These are phyloP conservation scores for Ustilago trichophora DNA, from an alignment of 1,284 basidiomycete genomes.

Conservation along the genomic window DNA sequence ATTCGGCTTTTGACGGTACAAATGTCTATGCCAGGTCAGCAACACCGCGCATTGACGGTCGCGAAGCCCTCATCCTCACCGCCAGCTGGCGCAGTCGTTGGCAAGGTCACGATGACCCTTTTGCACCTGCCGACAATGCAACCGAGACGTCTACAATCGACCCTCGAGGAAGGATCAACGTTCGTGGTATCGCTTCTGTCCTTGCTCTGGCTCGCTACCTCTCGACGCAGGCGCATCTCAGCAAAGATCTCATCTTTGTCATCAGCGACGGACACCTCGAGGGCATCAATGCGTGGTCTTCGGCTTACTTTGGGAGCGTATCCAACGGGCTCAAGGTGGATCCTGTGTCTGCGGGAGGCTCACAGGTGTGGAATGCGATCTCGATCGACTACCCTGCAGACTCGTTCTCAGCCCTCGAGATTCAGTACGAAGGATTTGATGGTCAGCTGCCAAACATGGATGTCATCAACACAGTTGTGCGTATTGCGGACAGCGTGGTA, in stretches of 20 bases:
- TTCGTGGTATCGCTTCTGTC: constrained; percentile 84
- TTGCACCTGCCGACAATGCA: constrained; percentile 12
- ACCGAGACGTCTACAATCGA: constrained; percentile 8
- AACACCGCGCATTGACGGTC: constrained; percentile 85
- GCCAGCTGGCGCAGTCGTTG: constrained; percentile 68
- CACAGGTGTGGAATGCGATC: constrained; percentile 81
- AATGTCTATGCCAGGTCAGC: constrained; percentile 85
- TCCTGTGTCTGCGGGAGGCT: constrained; percentile 68
- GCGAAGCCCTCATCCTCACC: constrained; percentile 74
- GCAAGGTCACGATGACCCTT: constrained; percentile 34
- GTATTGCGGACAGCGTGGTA: constrained; percentile 77
- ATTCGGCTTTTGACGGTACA: constrained; percentile 69
- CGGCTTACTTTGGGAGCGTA: constrained; percentile 77
- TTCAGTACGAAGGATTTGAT: constrained; percentile 94
- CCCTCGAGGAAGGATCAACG: constrained; percentile 73
- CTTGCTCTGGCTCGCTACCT: constrained; percentile 84
- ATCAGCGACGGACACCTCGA: constrained; percentile 87
- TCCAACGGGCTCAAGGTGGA: constrained; percentile 76
- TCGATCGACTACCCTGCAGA: constrained; percentile 96
- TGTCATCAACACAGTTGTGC: constrained; percentile 81
- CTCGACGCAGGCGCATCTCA: constrained; percentile 67
- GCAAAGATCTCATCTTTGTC: constrained; percentile 83
- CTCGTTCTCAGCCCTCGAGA: constrained; percentile 89
- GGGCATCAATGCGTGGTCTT: constrained; percentile 91
- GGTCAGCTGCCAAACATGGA: constrained; percentile 96